Base-by-base conservation (phyloP, 257 asterid genomes). In the Fraxinus anomala region DNA sequence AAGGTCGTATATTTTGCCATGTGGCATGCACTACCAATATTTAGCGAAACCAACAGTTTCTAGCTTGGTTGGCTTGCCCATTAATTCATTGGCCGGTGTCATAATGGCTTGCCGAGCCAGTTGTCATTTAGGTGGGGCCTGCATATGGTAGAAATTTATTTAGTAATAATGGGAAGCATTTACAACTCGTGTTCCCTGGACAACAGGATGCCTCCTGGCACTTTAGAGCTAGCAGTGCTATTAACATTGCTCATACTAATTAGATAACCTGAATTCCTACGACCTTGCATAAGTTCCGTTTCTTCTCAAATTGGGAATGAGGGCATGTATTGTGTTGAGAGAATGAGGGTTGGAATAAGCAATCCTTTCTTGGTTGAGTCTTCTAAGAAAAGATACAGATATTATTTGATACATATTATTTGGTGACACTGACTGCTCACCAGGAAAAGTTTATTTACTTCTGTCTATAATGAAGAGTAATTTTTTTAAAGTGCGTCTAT, bases 201-300 rank as follows among this genome's bases (percentile, higher is more conserved):
- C 44, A 21, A 21, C 0, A 0, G 73, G 19, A 16, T 0, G 81
- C 80, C 81, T 85, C 85, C 84, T 85, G 75, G 67, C 31, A 2
- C 23, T 11, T 33, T 36, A 72, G 79, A 80, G 79, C 82, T 80
- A 74, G 47, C 44, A 39, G 12, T 39, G 12, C 13, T 39, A 13
- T 26, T 39, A 39, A 39, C 2, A 11, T 39, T 39, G 11, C 42
- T 37, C 44, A 8, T 39, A 8, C 11, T 37, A 37, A 37, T 7
- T 37, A 49, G 61, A 49, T 49, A 17, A 49, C 23, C 61, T 49
- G 61, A 49, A 16, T 16, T 49, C 17, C 21, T 3, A 49, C 2
- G 6, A 14, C 17, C 61, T 49, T 6, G 61, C 61, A 0, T 49
- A 49, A 49, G 7, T 49, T 49, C 61, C 17, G 61, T 49, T 16